Evolutionary conservation across 225 moss, liverwort and hornwort species (phyloP).

Genomic region (Thuidium tamariscinum): DNA sequence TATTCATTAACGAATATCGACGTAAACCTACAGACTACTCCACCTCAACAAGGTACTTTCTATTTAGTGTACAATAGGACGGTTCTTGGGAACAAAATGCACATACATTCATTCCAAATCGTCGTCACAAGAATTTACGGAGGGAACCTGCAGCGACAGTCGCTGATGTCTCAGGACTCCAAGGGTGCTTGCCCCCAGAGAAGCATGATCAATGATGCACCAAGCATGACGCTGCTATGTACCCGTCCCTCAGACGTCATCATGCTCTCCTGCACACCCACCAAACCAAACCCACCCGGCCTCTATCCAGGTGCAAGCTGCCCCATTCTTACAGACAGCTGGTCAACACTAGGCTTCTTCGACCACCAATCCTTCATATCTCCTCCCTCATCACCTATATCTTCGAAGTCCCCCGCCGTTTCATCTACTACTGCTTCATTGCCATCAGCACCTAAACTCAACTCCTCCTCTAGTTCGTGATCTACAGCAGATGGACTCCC

Average conservation of each 20-base stretch:
- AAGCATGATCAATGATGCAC: background rate
- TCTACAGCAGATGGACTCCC: constrained; percentile 45
- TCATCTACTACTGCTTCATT: constrained; percentile 27
- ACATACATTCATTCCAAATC: background rate
- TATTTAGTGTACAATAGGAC: constrained; percentile 7
- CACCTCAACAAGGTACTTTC: background rate
- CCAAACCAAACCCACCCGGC: background rate
- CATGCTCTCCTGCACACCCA: background rate
- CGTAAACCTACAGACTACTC: background rate
- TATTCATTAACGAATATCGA: background rate
- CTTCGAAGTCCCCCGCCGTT: background rate
- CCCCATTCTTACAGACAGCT: constrained; percentile 72
- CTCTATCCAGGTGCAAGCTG: constrained; percentile 67
- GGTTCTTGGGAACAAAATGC: background rate
- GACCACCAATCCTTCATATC: constrained; percentile 33
- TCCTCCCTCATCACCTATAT: constrained; percentile 4
- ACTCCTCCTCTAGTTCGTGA: constrained; percentile 35
- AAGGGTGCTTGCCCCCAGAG: background rate
- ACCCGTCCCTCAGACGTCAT: background rate
- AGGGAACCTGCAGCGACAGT: background rate
- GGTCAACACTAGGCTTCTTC: constrained; percentile 61
- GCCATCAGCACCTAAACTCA: constrained; percentile 11
- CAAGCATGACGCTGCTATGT: background rate
- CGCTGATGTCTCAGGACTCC: background rate
- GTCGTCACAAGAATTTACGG: background rate